Evolutionary conservation across 2,329 filamentous ascomycete genomes (phyloP).

Genomic region (Xenosphaeropsis pyriputrescens): DNA sequence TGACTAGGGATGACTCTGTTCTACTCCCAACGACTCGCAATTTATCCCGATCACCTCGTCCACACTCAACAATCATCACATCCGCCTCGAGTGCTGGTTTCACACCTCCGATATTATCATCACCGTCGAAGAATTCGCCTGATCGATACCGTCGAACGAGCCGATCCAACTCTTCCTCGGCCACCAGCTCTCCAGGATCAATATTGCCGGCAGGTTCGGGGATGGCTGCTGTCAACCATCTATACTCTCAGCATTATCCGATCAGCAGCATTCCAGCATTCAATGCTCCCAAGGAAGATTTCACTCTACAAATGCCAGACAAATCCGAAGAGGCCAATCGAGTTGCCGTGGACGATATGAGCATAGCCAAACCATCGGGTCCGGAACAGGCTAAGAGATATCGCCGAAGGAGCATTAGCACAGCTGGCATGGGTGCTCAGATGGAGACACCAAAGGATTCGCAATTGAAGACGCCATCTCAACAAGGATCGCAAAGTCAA

Average conservation of each 20-base stretch:
- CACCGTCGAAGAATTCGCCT: conserved; percentile 52
- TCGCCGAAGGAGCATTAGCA: conserved; percentile 71
- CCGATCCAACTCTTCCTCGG: conserved; percentile 16
- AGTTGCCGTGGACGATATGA: conserved; percentile 13
- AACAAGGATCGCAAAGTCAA: conserved; percentile 9
- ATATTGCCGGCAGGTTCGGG: conserved; percentile 33
- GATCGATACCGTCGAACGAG: conserved; percentile 64
- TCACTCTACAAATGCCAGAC: conserved; percentile 14
- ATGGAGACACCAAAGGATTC: conserved; percentile 3
- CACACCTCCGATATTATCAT: conserved; percentile 26
- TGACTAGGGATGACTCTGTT: conserved; percentile 36
- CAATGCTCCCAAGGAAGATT: conserved; percentile 6
- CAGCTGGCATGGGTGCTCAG: conserved; percentile 27
- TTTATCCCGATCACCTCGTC: conserved; percentile 10
- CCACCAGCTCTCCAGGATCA: conserved; percentile 17
- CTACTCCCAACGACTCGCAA: conserved; percentile 21
- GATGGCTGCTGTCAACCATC: conserved; percentile 37
- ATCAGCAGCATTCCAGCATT: conserved; percentile 20
- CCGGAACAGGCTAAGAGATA: conserved; percentile 45
- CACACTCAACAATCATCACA: conserved; percentile 25
- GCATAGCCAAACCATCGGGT: neutral
- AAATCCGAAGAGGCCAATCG: conserved; percentile 6
- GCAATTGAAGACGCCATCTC: conserved; percentile 6
- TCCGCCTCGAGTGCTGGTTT: conserved; percentile 36
- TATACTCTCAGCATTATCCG: conserved; percentile 31